Evolutionary conservation across 768 basidiomycete species (phyloP).

Genomic region (Tephrocybe sp.): DNA sequence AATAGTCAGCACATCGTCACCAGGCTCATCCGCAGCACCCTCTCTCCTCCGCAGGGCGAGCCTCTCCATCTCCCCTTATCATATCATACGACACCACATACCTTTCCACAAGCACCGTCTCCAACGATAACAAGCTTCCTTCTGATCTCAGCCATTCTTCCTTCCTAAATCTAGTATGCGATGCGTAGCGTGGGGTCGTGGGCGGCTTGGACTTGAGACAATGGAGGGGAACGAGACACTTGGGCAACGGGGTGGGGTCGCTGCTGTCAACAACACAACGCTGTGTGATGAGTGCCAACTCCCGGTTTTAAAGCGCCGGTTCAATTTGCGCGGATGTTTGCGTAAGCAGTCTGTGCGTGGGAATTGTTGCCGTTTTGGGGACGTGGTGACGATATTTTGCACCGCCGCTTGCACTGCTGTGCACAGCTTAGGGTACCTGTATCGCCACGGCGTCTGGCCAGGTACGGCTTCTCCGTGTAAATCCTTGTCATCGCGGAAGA

Average conservation of each 20-base stretch:
- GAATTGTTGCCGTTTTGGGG: slow-evolving; percentile 1
- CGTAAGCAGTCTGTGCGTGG: slow-evolving; percentile 26
- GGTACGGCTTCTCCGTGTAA: too few species aligned
- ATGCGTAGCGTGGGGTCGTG: neutral
- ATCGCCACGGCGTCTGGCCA: too few species aligned
- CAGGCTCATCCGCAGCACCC: neutral
- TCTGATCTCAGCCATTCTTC: slow-evolving; percentile 90
- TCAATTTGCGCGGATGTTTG: slow-evolving; percentile 14
- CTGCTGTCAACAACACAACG: slow-evolving; percentile 18
- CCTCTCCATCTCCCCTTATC: neutral
- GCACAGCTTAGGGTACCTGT: too few species aligned
- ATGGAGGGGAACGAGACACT: slow-evolving; percentile 5
- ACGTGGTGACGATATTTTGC: too few species aligned
- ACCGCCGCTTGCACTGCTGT: neutral
- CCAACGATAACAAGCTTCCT: slow-evolving; percentile 99
- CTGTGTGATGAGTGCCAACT: slow-evolving; percentile 14
- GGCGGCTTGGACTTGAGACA: too few species aligned
- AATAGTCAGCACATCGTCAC: slow-evolving; percentile 7
- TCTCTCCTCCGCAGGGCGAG: neutral
- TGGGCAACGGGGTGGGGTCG: slow-evolving; percentile 13
- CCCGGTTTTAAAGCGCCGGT: slow-evolving; percentile 24
- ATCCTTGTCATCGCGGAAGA: too few species aligned
- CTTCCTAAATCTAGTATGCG: neutral
- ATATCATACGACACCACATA: slow-evolving; percentile 27
- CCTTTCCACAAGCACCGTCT: slow-evolving; percentile 97